Conservation (phyloP, 108 stramenopile genomes). For the Fragilariopsis cylindrus region DNA sequence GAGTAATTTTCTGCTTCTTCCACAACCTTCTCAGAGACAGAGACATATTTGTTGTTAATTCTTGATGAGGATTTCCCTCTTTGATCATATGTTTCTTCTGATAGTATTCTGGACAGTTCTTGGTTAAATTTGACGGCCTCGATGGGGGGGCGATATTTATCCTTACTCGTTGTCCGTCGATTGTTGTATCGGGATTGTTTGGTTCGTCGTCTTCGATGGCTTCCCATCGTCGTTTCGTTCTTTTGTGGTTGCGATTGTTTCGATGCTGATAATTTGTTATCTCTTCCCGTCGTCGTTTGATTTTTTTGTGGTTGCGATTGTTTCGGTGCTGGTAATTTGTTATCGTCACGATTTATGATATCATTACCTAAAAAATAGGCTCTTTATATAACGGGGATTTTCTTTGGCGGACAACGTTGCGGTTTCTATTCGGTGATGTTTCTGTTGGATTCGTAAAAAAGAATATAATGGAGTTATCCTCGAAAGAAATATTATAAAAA, state of each 20-base stretch:
- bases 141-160: not conserved
- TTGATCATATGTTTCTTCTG: not conserved
- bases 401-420: not conserved
- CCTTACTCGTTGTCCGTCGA: not conserved
- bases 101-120: slow-evolving; percentile 9
- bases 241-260: slow-evolving; percentile 1
- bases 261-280: not conserved
- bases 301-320: not conserved
- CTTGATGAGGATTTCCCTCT: not conserved
- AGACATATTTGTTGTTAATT: not conserved
- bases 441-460: slow-evolving; percentile 10
- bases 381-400: not conserved
- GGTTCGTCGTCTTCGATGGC: not conserved
- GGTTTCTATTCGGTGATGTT: not conserved
- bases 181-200: not conserved
- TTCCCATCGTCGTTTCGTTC: not conserved
- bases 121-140: slow-evolving; percentile 19
- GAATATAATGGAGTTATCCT: slow-evolving; percentile 8
- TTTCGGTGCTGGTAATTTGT: not conserved
- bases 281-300: not conserved
- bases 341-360: not conserved
- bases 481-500: slow-evolving; percentile 4
- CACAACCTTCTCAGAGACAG: not conserved
- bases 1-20: slow-evolving; percentile 27
- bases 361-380: not conserved